phyloP scores from a whole-genome alignment of 192 early-diverging fungal species.

The Linnemannia hyalina region DNA sequence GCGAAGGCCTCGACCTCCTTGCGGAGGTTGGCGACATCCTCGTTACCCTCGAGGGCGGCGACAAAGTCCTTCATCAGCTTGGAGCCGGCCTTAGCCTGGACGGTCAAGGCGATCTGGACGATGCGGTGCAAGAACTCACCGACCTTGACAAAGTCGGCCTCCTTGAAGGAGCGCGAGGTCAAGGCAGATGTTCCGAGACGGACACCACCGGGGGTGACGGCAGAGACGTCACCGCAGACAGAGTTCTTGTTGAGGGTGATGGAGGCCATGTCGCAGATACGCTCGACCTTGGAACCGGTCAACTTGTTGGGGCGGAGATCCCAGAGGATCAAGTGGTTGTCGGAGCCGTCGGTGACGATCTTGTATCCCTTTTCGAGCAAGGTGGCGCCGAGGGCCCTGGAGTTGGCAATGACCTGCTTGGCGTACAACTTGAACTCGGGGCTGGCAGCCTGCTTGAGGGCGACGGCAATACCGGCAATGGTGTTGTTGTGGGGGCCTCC shows the following conservation, averaged over 20 bases:
- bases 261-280: conserved; percentile 96
- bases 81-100: conserved; percentile 87
- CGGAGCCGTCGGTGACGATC: conserved; percentile 94
- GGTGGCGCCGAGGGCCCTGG: conserved; percentile 83
- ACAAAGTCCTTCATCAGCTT: conserved; percentile 99
- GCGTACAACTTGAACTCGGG: conserved; percentile 96
- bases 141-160: conserved; percentile 96
- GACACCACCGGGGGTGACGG: conserved; percentile 97
- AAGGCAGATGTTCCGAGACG: conserved; percentile 96
- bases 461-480: conserved; percentile 97
- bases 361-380: conserved; percentile 90
- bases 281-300: conserved; percentile 98
- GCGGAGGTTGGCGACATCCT: conserved; percentile 86
- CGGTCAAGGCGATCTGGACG: conserved; percentile 87
- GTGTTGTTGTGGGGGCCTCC: conserved; percentile 99
- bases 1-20: conserved; percentile 95
- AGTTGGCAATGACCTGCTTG: conserved; percentile 96
- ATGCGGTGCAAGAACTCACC: conserved; percentile 97
- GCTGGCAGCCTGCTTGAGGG: conserved; percentile 95
- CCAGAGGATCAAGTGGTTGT: conserved; percentile 99
- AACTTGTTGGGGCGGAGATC: conserved; percentile 93
- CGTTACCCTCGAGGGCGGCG: conserved; percentile 78
- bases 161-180: conserved; percentile 97
- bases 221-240: conserved; percentile 95
- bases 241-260: conserved; percentile 99